Evolutionary conservation across 2,329 filamentous ascomycete species (phyloP), one percentile per base, ranked within the genome.

Genomic region (Phyllosticta capitalensis): DNA sequence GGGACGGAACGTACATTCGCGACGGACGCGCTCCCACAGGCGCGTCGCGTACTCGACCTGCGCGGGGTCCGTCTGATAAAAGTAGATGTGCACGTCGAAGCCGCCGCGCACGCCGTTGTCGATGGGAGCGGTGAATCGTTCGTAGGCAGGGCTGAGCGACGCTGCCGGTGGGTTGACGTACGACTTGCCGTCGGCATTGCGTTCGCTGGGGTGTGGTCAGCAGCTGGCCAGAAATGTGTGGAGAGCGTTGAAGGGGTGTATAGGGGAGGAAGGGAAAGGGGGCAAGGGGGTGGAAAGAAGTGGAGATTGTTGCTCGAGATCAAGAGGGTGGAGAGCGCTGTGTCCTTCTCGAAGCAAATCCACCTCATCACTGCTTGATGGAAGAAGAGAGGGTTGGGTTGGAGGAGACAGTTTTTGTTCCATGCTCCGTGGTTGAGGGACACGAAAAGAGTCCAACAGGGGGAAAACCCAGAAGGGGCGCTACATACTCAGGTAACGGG

Each of bases 61-160:
- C 5, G 78, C 75, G 0, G 79, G 70, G 62, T 86, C 86, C 52
- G 76, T 79, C 67, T 83, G 72, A 26, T 85, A 83, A 72, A 90
- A 89, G 74, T 96, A 96, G 66, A 96, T 85, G 72, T 96, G 91
- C 17, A 95, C 74, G 69, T 96, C 91, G 64, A 96, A 96, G 10
- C 85, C 91, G 45, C 88, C 89, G 5, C 83, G 79, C 1, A 68
- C 71, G 2, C 81, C 84, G 61, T 87, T 88, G 52, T 83, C 78
- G 30, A 95, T 76, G 0, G 90, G 88, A 2, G 81, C 78, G 0
- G 80, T 73, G 66, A 96, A 96, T 38, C 76, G 73, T 17, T 83
- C 78, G 68, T 95, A 95, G 14, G 88, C 83, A 56, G 80, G 74
- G 69, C 88, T 92, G 55, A 81, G 75, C 3, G 78, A 72, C 1